Evolutionary conservation across 2,329 filamentous ascomycete species (phyloP).

Genomic region (Alternaria hordeiaustralica): DNA sequence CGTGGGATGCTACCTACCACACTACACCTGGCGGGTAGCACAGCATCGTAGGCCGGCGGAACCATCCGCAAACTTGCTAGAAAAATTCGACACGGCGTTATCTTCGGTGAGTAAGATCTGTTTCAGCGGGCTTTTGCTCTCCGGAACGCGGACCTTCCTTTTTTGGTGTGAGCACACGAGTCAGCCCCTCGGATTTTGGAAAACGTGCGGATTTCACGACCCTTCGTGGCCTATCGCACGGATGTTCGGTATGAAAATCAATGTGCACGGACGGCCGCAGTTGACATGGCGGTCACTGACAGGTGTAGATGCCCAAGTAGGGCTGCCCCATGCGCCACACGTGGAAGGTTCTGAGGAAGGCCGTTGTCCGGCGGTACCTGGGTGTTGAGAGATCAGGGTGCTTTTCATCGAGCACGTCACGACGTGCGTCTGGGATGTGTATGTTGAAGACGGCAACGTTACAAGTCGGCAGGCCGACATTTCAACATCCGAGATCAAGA

Average conservation of each 20-base stretch:
- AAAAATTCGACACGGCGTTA: constrained; percentile 1
- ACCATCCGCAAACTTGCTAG: neutral
- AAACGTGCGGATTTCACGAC: neutral
- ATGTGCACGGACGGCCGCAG: neutral
- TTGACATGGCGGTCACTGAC: neutral
- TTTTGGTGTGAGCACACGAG: neutral
- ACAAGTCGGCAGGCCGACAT: neutral
- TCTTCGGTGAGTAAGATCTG: neutral
- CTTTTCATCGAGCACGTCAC: constrained; percentile 7
- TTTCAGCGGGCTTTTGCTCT: neutral
- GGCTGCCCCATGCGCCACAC: constrained; percentile 2
- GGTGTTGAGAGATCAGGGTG: constrained; percentile 4
- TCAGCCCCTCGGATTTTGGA: neutral
- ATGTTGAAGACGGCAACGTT: neutral
- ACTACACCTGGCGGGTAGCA: constrained; percentile 1
- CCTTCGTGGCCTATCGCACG: neutral
- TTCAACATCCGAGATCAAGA: neutral
- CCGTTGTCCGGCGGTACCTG: neutral
- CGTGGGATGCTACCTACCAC: constrained; percentile 1
- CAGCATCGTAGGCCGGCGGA: neutral
- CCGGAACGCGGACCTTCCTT: neutral
- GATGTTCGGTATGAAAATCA: neutral
- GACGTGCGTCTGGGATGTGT: neutral
- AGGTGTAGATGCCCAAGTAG: neutral
- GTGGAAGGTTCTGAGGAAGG: neutral